Conservation (phyloP, 495 filamentous ascomycete species). For the Umbilicaria muhlenbergii region DNA sequence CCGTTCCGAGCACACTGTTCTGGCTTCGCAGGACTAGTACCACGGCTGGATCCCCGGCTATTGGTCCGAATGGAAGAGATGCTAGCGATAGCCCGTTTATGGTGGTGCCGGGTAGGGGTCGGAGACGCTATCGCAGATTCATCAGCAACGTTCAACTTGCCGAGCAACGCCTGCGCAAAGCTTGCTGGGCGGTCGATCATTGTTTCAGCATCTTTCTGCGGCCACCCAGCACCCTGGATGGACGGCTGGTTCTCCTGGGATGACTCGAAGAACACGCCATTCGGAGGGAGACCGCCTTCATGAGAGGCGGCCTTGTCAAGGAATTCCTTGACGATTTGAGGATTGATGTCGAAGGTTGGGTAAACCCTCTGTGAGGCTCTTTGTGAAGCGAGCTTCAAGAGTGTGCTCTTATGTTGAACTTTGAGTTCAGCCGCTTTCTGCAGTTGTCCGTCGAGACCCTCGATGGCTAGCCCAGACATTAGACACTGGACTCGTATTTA, state of each 20-base stretch:
- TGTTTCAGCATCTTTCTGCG: conserved; percentile 4
- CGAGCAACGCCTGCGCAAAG: conserved; percentile 34
- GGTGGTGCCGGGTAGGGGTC: too few species aligned
- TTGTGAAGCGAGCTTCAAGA: too few species aligned
- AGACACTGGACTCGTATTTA: neutral
- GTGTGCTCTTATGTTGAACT: too few species aligned
- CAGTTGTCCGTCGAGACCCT: conserved; percentile 25
- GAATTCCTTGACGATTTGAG: conserved; percentile 10
- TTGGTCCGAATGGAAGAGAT: conserved; percentile 33
- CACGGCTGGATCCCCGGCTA: conserved; percentile 30
- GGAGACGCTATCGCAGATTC: conserved; percentile 27
- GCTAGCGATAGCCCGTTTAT: too few species aligned
- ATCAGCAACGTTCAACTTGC: conserved; percentile 36
- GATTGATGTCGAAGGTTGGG: conserved; percentile 14
- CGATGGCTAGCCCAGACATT: conserved; percentile 28
- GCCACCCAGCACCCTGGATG: conserved; percentile 9
- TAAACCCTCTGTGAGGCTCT: conserved; percentile 5
- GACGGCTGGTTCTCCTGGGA: conserved; percentile 8
- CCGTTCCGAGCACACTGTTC: conserved; percentile 28
- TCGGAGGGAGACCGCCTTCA: neutral
- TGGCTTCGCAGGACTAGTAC: conserved; percentile 34
- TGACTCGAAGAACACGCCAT: neutral
- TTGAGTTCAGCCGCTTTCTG: too few species aligned
- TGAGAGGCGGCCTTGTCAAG: conserved; percentile 6
- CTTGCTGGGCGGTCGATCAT: conserved; percentile 16